phyloP scores from a whole-genome alignment of 2,329 filamentous ascomycete species.

The Penicillium sp. region DNA sequence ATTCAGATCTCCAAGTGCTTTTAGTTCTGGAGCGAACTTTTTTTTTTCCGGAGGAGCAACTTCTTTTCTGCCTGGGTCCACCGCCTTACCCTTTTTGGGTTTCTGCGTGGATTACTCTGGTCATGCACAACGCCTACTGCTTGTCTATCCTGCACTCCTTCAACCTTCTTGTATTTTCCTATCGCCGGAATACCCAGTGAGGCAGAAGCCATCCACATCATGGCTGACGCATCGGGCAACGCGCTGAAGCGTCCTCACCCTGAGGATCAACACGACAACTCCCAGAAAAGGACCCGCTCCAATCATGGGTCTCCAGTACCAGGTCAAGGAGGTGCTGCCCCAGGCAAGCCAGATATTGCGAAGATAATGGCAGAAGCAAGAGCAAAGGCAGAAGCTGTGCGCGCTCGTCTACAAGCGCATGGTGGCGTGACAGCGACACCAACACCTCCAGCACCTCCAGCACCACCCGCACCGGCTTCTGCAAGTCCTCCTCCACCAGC shows the following conservation, averaged over 20 bases:
- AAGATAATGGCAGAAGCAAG: conserved; percentile 49
- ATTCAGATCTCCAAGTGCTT: conserved; percentile 26
- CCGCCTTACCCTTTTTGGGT: conserved; percentile 29
- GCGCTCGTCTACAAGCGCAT: conserved; percentile 45
- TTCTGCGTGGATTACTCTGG: conserved; percentile 8
- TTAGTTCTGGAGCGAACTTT: conserved; percentile 35
- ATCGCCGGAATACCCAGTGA: conserved; percentile 2
- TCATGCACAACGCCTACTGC: neutral
- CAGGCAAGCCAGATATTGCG: conserved; percentile 45
- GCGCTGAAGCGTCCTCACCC: conserved; percentile 50
- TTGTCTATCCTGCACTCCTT: neutral
- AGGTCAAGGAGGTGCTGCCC: conserved; percentile 32
- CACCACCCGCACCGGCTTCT: conserved; percentile 25
- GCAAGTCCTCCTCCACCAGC: conserved; percentile 40
- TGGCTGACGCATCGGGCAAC: conserved; percentile 45
- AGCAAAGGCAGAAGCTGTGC: conserved; percentile 50
- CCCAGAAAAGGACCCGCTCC: conserved; percentile 50
- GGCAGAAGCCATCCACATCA: conserved; percentile 20
- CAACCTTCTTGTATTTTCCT: neutral
- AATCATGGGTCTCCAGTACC: conserved; percentile 51
- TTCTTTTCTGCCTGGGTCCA: conserved; percentile 37
- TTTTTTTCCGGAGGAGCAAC: conserved; percentile 25
- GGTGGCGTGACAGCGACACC: conserved; percentile 32
- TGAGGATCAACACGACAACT: conserved; percentile 45
- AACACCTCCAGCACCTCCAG: conserved; percentile 17